phyloP scores from a whole-genome alignment of 305 asterid genomes.

The Withania somnifera region DNA sequence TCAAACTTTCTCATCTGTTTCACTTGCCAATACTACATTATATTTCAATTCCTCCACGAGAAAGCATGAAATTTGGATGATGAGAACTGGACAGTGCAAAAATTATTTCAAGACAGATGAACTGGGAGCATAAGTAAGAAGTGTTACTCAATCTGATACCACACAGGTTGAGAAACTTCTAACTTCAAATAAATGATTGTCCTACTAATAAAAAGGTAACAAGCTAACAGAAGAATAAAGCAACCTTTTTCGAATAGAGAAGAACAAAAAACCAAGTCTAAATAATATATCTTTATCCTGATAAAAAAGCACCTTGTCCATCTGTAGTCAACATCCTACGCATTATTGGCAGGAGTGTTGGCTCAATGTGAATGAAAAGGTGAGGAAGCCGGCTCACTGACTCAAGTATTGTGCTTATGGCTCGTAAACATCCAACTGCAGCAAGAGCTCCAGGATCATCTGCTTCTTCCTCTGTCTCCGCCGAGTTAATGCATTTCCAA shows the following conservation, averaged over 20 bases:
- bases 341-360: constrained; percentile 90
- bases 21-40: background rate
- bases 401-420: constrained; percentile 97
- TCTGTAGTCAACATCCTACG: constrained; percentile 92
- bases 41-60: background rate
- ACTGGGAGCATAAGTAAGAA: background rate
- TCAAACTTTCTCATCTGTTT: background rate
- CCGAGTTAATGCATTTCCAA: constrained; percentile 91
- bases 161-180: background rate
- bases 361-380: constrained; percentile 81
- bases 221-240: background rate
- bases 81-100: background rate
- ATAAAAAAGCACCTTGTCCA: constrained; percentile 65
- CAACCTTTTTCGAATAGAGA: constrained; percentile 29
- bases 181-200: background rate
- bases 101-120: background rate
- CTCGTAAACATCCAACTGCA: constrained; percentile 99
- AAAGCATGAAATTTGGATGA: background rate
- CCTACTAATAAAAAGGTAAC: background rate
- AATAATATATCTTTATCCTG: background rate
- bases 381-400: constrained; percentile 87
- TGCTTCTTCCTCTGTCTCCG: constrained; percentile 95
- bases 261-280: background rate
- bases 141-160: background rate
- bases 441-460: constrained; percentile 99